Evolutionary conservation across 495 filamentous ascomycete genomes (phyloP).

Genomic region (Acidomyces sp.): DNA sequence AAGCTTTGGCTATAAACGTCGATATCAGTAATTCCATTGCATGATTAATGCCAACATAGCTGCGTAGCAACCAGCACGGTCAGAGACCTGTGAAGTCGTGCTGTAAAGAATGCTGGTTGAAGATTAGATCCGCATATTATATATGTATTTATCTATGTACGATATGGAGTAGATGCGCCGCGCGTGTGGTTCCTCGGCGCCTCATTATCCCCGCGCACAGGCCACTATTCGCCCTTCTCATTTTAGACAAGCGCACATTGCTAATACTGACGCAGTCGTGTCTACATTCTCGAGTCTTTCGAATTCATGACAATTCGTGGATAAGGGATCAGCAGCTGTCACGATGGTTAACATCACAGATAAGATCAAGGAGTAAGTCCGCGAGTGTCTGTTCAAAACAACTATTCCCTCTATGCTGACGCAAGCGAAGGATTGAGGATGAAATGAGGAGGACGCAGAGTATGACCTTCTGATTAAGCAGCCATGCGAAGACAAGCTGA

Average conservation of each 20-base stretch:
- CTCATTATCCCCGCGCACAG: background rate
- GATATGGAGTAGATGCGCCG: background rate
- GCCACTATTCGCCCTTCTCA: background rate
- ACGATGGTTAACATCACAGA: constrained; percentile 99
- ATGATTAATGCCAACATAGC: too few species aligned
- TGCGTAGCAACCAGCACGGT: too few species aligned
- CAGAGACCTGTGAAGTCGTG: too few species aligned
- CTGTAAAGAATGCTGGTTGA: constrained; percentile 11
- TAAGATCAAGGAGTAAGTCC: constrained; percentile 90
- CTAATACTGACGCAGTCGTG: too few species aligned
- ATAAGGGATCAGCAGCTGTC: constrained; percentile 24
- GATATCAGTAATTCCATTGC: too few species aligned
- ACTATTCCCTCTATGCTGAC: constrained; percentile 9
- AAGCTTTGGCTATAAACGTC: too few species aligned
- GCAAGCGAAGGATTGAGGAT: constrained; percentile 76
- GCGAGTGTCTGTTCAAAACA: background rate
- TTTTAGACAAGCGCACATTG: too few species aligned
- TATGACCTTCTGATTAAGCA: constrained; percentile 30
- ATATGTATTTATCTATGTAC: background rate
- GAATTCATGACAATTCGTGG: background rate
- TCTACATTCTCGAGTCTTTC: background rate
- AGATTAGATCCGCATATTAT: background rate
- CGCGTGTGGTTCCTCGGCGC: background rate
- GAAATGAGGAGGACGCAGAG: constrained; percentile 99
- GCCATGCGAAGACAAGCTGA: constrained; percentile 18